Evolutionary conservation across 495 filamentous ascomycete genomes (phyloP).

Genomic region (Aspergillus funiculosus): DNA sequence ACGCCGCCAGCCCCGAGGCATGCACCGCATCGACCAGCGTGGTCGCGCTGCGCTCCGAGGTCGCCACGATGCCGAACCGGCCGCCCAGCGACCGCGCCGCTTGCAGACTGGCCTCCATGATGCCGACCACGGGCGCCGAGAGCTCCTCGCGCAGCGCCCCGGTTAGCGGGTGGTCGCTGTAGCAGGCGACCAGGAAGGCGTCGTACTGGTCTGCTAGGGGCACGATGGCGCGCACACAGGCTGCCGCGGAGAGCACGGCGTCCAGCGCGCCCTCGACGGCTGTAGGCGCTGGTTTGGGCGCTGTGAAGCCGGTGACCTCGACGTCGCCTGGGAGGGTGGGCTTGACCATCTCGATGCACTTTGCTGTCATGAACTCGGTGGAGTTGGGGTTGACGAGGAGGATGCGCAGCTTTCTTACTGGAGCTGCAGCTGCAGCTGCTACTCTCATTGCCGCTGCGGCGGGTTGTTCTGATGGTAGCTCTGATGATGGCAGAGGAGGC

Average conservation of each 20-base stretch:
- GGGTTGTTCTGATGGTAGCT: too few relatives aligned
- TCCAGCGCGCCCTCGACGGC: slow-evolving; percentile 44
- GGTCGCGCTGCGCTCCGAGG: slow-evolving; percentile 31
- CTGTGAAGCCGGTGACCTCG: slow-evolving; percentile 41
- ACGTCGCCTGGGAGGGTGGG: slow-evolving; percentile 38
- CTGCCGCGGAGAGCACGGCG: slow-evolving; percentile 38
- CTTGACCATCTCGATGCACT: slow-evolving; percentile 34
- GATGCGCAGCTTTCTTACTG: slow-evolving; percentile 18
- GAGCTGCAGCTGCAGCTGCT: neutral
- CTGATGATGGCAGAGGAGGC: slow-evolving; percentile 19
- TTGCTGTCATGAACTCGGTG: slow-evolving; percentile 41
- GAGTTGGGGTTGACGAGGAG: slow-evolving; percentile 47
- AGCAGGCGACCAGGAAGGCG: slow-evolving; percentile 47
- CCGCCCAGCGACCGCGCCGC: slow-evolving; percentile 33
- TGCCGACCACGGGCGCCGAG: slow-evolving; percentile 39
- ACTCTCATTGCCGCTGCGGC: neutral
- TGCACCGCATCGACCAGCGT: slow-evolving; percentile 37
- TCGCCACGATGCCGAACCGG: slow-evolving; percentile 39
- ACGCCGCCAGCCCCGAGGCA: slow-evolving; percentile 34
- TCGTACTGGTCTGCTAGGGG: slow-evolving; percentile 38
- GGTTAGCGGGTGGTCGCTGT: slow-evolving; percentile 46
- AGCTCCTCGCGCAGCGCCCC: slow-evolving; percentile 44
- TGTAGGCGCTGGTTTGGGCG: slow-evolving; percentile 38
- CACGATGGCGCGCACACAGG: slow-evolving; percentile 31
- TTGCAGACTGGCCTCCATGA: slow-evolving; percentile 45